Base-by-base conservation (phyloP, 768 basidiomycete genomes). In the Lactarius vividus region DNA sequence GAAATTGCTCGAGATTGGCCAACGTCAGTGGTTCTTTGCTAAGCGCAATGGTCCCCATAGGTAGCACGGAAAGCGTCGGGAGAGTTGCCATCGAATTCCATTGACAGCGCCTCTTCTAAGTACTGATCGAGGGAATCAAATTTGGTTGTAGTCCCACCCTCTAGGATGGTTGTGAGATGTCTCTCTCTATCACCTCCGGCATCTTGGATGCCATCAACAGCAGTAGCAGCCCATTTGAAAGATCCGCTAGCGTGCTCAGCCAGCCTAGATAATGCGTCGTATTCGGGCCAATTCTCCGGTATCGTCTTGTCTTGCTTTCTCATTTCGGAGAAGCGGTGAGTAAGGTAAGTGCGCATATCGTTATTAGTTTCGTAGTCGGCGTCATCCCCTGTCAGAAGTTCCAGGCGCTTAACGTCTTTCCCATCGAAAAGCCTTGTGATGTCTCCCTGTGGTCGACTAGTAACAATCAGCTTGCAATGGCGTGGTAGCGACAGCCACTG, bases 401-500 rank as follows among this genome's bases (percentile, higher is more conserved):
- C 67, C 5, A 69, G 20, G 54, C 44, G 35, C 33, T 62, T 54
- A 20, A 62, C 31, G 11, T 66, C 44, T 42, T 29, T 37, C 20
- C 28, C 49, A 31, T 59, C 60, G 18, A 69, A 66, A 52, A 37
- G 57, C 13, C 54, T 62, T 9, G 37, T 31, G 31, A 69, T 61
- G 26, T 69, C 65, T 37, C 39, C 29, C n/a, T 57, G 59, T 1
- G 59, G 59, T 39, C 64, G 61, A 28, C 65, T 62, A 11, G 56
- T 68, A 59, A 68, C 28, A 18, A 68, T 49, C 26, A 68, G 67
- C 44, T 68, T 68, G 63, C 35, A 68, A 53, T 68, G 57, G 10
- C 20, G 55, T 7, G 67, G 67, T 4, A 68, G 54, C 10, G 53
- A 53, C 5, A 33, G 28, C 67, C 67, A 68, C 31, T 29, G 26